Evolutionary conservation across 2,329 filamentous ascomycete species (phyloP), one percentile per base, ranked within the genome.

Genomic region (Leptographium galeiforme): DNA sequence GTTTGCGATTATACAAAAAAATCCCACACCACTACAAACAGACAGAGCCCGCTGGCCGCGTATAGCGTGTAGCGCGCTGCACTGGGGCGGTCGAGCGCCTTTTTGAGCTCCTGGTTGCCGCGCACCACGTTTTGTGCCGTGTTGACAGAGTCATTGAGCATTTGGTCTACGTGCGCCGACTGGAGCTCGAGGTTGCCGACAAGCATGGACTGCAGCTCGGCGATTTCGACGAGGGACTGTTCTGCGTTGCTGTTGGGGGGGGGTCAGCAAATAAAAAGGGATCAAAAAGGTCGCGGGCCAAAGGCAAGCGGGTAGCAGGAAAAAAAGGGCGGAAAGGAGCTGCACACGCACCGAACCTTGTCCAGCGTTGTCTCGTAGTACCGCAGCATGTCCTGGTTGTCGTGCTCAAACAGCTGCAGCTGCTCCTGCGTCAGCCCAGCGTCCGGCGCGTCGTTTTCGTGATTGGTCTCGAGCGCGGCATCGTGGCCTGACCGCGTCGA

Each of bases 281-380:
- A n/a, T n/a, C n/a, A n/a, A n/a, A n/a, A n/a, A n/a, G n/a, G n/a
- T n/a, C 14, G 11, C 13, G 10, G 13, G 14, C 13, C 13, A 13
- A 13, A 36, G 13, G 34, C 34, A 19, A 19, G 16, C n/a, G 38
- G 38, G 38, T 12, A 13, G 38, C 8, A 14, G 41, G 10, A 30
- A 6, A 14, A 33, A 16, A 41, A 10, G 5, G 4, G 6, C 43
- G 19, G 32, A 2, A 8, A 32, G 12, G 44, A 45, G 18, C 8
- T 14, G n/a, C 14, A 25, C 18, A 77, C 86, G 53, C 78, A 94
- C 87, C 85, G 87, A 60, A 97, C 89, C 76, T 97, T 93, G 67
- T 90, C 85, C 65, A 97, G 72, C n/a, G 87, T 89, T 69, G 86
- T 89, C 68, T 96, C 89, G 67, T 94, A 95, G 68, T 95, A 87